Base-by-base conservation (phyloP, 305 asterid genomes). In the Striga hermonthica region DNA sequence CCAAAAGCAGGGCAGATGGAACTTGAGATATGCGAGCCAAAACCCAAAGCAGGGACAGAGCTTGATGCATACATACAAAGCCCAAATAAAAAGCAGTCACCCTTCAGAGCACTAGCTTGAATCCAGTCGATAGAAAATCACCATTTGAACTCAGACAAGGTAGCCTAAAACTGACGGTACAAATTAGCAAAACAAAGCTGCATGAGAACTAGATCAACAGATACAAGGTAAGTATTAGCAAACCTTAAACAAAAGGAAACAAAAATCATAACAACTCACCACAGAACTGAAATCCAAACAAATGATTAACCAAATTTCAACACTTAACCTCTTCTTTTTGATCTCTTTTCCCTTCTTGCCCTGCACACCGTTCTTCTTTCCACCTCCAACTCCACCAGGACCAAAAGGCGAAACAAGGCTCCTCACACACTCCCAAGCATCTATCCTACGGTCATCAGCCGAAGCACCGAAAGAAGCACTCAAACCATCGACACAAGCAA, bases 371-470 rank as follows among this genome's bases (percentile, higher is more conserved):
- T 2, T 22, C 31, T 22, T 22, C 31, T 22, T 22, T 22, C 31
- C 31, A 22, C 31, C 31, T 2, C 31, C 31, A 22, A 55, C 66
- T 65, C 39, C 40, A 37, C 5, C 58, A 3, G 69, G 58, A 36
- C 69, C 69, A 64, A 69, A 77, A 13, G 74, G 75, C 37, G 84
- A 63, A 39, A 84, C 44, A 37, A 86, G 84, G 49, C 80, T 86
- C 68, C 74, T 78, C 60, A 84, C 77, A 61, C 77, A 67, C 43
- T 69, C 67, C 34, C 84, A 80, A 3, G 84, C 87, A 60, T 86
- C 81, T 57, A 86, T 80, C 74, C 83, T 1, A 12, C 7, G 12
- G 7, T 31, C 60, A 54, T 3, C 14, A 9, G 7, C 59, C 13
- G 13, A 3, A 2, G 39, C 60, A 11, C 60, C 60, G 31, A 16